Percentiles rank a stretch among this genome's conserved stretches.
Conservation (phyloP, 768 basidiomycete genomes). For the Calocybe indica region DNA sequence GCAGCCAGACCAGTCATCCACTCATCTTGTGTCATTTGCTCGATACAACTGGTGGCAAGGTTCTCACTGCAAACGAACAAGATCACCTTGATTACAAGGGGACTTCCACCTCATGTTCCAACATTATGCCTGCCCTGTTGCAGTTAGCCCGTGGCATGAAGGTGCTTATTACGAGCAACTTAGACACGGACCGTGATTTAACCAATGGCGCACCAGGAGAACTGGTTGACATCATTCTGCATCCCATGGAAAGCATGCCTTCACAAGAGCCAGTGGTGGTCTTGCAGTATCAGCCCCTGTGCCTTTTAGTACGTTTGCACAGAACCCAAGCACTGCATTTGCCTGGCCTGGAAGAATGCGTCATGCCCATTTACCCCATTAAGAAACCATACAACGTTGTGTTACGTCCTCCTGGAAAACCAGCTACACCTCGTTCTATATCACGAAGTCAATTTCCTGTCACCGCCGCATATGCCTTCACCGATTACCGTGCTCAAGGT, state of each 20-base stretch:
- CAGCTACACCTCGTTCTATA: constrained; percentile 16
- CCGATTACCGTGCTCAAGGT: constrained; percentile 34
- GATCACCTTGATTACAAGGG: neutral
- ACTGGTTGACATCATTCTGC: neutral
- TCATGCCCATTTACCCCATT: constrained; percentile 8
- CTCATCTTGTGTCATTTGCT: neutral
- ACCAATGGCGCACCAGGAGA: neutral
- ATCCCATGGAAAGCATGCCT: neutral
- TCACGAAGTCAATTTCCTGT: constrained; percentile 22
- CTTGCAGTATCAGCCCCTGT: neutral
- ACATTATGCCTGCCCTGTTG: neutral
- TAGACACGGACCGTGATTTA: neutral
- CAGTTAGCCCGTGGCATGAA: neutral
- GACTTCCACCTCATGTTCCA: neutral
- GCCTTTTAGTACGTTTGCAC: neutral
- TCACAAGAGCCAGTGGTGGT: neutral
- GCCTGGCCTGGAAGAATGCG: neutral
- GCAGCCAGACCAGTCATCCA: neutral
- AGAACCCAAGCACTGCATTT: neutral
- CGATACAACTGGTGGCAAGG: neutral
- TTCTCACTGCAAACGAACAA: neutral
- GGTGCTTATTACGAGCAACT: neutral
- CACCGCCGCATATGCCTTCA: constrained; percentile 31
- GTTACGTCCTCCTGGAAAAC: constrained; percentile 13
- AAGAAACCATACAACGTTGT: constrained; percentile 23